These are phyloP conservation scores for Botryotinia narcissicola DNA, from an alignment of 2,329 filamentous ascomycete genomes.

Conservation along the genomic window DNA sequence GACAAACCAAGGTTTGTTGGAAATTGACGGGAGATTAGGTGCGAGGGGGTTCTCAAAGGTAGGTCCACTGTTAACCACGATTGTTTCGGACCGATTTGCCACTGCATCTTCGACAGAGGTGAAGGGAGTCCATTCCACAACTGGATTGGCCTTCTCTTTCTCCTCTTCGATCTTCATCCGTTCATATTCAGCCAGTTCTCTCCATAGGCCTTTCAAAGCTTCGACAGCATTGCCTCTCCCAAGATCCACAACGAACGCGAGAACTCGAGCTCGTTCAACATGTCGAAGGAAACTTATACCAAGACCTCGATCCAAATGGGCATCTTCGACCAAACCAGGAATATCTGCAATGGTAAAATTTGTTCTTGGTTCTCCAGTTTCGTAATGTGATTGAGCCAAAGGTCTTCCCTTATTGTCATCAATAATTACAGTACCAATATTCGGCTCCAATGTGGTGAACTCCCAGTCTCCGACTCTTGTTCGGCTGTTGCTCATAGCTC, in stretches of 20 bases:
- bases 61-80: slow-evolving; percentile 31
- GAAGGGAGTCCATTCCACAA: slow-evolving; percentile 55
- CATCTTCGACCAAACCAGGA: slow-evolving; percentile 86
- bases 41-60: slow-evolving; percentile 31
- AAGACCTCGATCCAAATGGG: slow-evolving; percentile 86
- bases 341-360: slow-evolving; percentile 95
- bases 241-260: slow-evolving; percentile 92
- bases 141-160: slow-evolving; percentile 63
- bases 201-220: slow-evolving; percentile 81
- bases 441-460: slow-evolving; percentile 92
- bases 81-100: slow-evolving; percentile 34
- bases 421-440: slow-evolving; percentile 92
- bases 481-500: slow-evolving; percentile 82
- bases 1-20: slow-evolving; percentile 95
- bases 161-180: slow-evolving; percentile 66
- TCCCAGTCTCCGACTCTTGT: slow-evolving; percentile 92
- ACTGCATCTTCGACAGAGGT: slow-evolving; percentile 44
- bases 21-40: slow-evolving; percentile 51
- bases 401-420: slow-evolving; percentile 83
- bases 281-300: slow-evolving; percentile 91
- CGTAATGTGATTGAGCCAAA: slow-evolving; percentile 43
- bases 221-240: slow-evolving; percentile 73
- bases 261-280: slow-evolving; percentile 86
- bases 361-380: slow-evolving; percentile 58
- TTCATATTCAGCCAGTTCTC: slow-evolving; percentile 83